phyloP scores from a whole-genome alignment of 805 yeast species.

The Teunomyces tritomae region DNA sequence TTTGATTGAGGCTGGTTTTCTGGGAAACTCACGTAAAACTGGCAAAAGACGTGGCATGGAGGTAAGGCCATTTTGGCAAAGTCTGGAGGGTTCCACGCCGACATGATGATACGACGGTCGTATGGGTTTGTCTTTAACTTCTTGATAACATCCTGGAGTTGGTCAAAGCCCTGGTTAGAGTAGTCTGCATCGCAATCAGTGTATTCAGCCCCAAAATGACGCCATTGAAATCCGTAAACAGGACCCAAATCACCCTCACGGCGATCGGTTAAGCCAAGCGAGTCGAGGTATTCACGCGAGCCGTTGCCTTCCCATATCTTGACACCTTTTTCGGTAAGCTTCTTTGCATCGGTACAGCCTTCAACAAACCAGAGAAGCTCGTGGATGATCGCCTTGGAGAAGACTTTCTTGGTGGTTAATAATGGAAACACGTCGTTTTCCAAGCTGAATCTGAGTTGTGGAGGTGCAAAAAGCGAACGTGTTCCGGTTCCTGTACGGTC shows the following conservation, averaged over 20 bases:
- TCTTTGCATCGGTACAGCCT: constrained; percentile 86
- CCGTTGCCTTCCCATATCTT: constrained; percentile 99
- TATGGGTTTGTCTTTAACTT: constrained; percentile 85
- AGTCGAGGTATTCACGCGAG: constrained; percentile 83
- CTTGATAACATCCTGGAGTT: constrained; percentile 72
- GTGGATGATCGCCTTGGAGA: constrained; percentile 81
- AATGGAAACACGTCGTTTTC: constrained; percentile 76
- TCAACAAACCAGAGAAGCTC: constrained; percentile 91
- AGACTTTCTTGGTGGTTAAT: constrained; percentile 89
- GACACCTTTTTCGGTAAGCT: constrained; percentile 78
- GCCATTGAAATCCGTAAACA: constrained; percentile 98
- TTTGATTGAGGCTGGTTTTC: constrained; percentile 18
- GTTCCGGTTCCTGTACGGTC: constrained; percentile 99
- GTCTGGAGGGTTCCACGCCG: constrained; percentile 99
- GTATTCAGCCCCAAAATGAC: constrained; percentile 97
- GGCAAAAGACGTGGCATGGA: constrained; percentile 96
- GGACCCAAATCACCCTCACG: constrained; percentile 97
- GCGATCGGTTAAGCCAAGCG: constrained; percentile 73
- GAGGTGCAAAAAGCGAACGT: constrained; percentile 86
- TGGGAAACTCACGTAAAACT: constrained; percentile 91
- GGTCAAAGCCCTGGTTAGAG: constrained; percentile 86
- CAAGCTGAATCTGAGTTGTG: constrained; percentile 82
- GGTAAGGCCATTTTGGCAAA: constrained; percentile 94
- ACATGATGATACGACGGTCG: constrained; percentile 89
- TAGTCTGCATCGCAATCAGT: constrained; percentile 84